Evolutionary conservation across 805 yeast species (phyloP), one percentile per base, ranked within the genome.

Genomic region (Suhomyces tanzawaensis): DNA sequence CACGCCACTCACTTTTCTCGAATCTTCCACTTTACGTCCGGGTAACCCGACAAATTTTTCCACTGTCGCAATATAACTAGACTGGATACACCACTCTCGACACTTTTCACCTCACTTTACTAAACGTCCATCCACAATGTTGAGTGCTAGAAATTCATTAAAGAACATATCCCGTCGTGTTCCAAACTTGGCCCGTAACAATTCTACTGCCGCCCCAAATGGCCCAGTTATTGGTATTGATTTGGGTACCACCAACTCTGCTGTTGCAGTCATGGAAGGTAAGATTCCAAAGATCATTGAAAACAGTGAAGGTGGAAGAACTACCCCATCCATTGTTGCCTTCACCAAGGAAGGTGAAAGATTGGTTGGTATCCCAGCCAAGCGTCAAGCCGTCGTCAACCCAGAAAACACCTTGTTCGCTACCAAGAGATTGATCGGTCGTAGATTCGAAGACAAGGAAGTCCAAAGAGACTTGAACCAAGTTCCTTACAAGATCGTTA

Each of bases 261-360:
- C 95, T 39, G 95, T 85, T 29, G 95, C 95, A 38, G 67, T 85
- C 38, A 79, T 86, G 81, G 90, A 85, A 65, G 85, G 88, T 47
- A 76, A 80, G 60, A 62, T 72, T 43, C 91, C 95, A 42, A 79
- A 77, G 65, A 87, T 85, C 46, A 69, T 85, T 44, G 95, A 86
- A 66, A 85, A 85, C 71, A 63, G 78, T 44, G 86, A 67, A 64
- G 74, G 72, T 72, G 78, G 72, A 50, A 49, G 58, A 49, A 82
- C 95, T 36, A 88, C 96, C 15, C 96, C 97, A 22, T 90, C 97
- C 24, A 87, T 89, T 30, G 96, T 89, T 43, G 96, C 96, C 38
- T 89, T 89, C 79, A 84, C 93, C 50, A 82, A 83, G 63, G 93
- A 85, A 43, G 93, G 91, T 43, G 95, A 86, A 70, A 82, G 95